Base-by-base conservation (phyloP, 2,329 filamentous ascomycete genomes). In the Xylariaceae sp. region DNA sequence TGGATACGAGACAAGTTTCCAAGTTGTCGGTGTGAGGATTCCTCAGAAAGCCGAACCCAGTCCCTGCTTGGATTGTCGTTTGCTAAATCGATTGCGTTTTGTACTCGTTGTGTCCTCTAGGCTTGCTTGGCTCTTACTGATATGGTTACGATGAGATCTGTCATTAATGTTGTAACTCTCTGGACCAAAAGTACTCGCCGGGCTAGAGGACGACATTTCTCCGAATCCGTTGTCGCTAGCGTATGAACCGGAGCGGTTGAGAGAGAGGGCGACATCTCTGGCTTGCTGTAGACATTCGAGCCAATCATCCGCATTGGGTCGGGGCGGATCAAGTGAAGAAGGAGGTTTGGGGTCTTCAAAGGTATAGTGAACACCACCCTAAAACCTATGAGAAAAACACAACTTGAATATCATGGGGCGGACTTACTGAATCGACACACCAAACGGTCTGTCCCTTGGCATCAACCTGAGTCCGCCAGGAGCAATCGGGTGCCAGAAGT, bases 1-100 rank as follows among this genome's bases (percentile, higher is more conserved):
- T 56, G 44, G 48, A 54, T 61, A 56, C 48, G 48, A 50, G 53
- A 55, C 29, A 45, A 19, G 32, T 50, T 52, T 61, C 51, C 51
- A 57, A 54, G 51, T 46, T 59, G 43, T 20, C 44, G 41, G 37
- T 49, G 41, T 44, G 26, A 47, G 41, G 50, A 41, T 49, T 40
- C 43, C 29, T 76, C 70, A 96, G 71, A 97, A 96, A 48, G 91
- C 89, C 47, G 93, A 89, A 23, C 91, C 91, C 47, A 96, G 82
- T n/a, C 93, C 93, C 72, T 91, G 96, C 76, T 96, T 96, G 16
- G 90, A 96, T 75, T 96, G 91, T 65, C 93, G 83, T 75, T 95
- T 95, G 76, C 92, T 96, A 75, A 97, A 98, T 47, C 86, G 80
- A 64, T 88, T 86, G 47, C 81, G 78, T 71, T 84, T 87, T 12